Evolutionary conservation across 495 filamentous ascomycete species (phyloP), one percentile per base, ranked within the genome.

Genomic region (Stereocaulon alpinum): DNA sequence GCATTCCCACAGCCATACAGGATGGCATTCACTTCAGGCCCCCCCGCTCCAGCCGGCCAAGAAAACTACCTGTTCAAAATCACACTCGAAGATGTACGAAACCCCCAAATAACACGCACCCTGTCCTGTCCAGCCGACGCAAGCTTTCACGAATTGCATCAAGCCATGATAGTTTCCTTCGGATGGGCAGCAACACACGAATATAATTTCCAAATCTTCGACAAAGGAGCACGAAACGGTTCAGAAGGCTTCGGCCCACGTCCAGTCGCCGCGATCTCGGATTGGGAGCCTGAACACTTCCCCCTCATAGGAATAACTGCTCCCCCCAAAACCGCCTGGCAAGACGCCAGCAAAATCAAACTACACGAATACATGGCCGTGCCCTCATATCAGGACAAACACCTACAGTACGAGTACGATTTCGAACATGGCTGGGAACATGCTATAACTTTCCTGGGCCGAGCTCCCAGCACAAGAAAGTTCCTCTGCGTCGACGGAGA

Each of bases 351-450:
- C 49, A 32, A 34, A 9, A 34, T 52, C 9, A 52, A 29, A 52
- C 32, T 52, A 18, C 10, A 17, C 17, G 30, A 52, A 57, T 68
- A 43, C 55, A 67, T 40, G 44, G 68, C 44, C n/a, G 34, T 4
- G 12, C 59, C 27, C 61, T 61, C 34, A 37, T 37, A 40, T 48
- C 64, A 55, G 60, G 64, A 55, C 30, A 32, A 47, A 43, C 40
- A 56, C 52, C 6, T 65, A 17, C 40, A 63, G 22, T 70, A 70
- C 60, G 63, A 62, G 18, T 69, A 71, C 61, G 65, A 71, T 65
- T 69, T 69, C 59, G 65, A 66, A 34, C 65, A 69, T 47, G 54
- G 62, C 58, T 71, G 69, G 69, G 66, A 66, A 29, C 68, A 71
- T 40, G 40, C 15, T 45, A 50, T 69, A 0, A 69, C 59, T 6